Evolutionary conservation across 345 rosid genomes (phyloP).

Genomic region (Moringa oleifera): DNA sequence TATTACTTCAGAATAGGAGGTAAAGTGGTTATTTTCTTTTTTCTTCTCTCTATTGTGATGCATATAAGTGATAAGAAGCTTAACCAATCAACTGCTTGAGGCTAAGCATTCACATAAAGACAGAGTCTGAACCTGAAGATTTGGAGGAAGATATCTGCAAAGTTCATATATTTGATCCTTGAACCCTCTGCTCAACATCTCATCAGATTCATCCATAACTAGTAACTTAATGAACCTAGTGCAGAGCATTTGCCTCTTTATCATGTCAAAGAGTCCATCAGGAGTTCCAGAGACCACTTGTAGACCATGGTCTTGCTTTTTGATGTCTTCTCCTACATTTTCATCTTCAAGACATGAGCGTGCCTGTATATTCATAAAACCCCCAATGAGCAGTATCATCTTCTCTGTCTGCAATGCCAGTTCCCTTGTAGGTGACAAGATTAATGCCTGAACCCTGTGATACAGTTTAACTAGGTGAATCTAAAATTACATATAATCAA

Average conservation of each 20-base stretch:
- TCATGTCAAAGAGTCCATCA: conserved; percentile 98
- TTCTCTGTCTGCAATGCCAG: conserved; percentile 88
- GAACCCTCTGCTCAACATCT: conserved; percentile 98
- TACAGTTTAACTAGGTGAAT: no score
- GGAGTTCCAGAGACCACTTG: conserved; percentile 97
- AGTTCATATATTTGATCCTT: conserved; percentile 98
- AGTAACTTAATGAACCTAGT: conserved; percentile 63
- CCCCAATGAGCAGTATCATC: conserved; percentile 72
- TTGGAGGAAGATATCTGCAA: conserved; percentile 93
- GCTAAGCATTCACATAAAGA: background rate
- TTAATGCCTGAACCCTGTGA: conserved; percentile 87
- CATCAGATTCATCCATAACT: conserved; percentile 87
- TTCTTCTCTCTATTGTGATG: no score
- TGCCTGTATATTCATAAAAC: conserved; percentile 65
- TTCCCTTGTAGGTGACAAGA: conserved; percentile 93
- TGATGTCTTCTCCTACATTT: conserved; percentile 95
- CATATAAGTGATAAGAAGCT: background rate
- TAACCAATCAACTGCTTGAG: background rate
- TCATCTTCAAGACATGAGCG: conserved; percentile 90
- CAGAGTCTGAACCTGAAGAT: conserved; percentile 67
- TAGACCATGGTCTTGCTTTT: conserved; percentile 50
- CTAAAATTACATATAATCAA: no score
- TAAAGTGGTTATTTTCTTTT: no score
- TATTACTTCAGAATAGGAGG: no score
- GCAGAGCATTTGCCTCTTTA: conserved; percentile 87